Evolutionary conservation across 768 basidiomycete genomes (phyloP).

Genomic region (Gymnopilus dilepis): DNA sequence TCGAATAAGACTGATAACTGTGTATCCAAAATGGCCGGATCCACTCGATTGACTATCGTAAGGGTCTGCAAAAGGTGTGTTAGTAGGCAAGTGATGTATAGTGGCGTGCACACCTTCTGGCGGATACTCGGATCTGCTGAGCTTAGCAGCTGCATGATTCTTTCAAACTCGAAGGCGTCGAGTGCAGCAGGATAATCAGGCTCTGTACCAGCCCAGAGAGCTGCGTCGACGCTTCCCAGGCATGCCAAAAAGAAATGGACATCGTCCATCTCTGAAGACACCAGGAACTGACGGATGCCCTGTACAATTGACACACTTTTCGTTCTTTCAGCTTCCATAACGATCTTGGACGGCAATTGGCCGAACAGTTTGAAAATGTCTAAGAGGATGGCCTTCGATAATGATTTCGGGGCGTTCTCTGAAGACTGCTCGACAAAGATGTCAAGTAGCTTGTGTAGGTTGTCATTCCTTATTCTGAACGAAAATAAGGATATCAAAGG

Average conservation of each 20-base stretch:
- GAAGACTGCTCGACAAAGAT: slow-evolving; percentile 19
- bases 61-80: slow-evolving; percentile 57
- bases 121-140: slow-evolving; percentile 63
- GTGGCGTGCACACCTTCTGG: slow-evolving; percentile 51
- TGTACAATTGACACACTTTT: slow-evolving; percentile 43
- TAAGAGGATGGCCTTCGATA: slow-evolving; percentile 33
- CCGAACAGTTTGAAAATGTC: slow-evolving; percentile 44
- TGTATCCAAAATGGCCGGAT: slow-evolving; percentile 57
- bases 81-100: background rate
- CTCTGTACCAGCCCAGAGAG: slow-evolving; percentile 71
- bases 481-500: background rate
- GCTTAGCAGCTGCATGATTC: slow-evolving; percentile 70
- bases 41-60: slow-evolving; percentile 59
- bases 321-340: slow-evolving; percentile 28
- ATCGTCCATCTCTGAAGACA: slow-evolving; percentile 61
- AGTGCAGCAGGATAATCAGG: slow-evolving; percentile 55
- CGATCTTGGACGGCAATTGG: slow-evolving; percentile 31
- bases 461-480: slow-evolving; percentile 18
- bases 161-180: slow-evolving; percentile 76
- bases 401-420: slow-evolving; percentile 1
- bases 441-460: slow-evolving; percentile 22
- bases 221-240: slow-evolving; percentile 59
- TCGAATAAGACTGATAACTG: slow-evolving; percentile 54
- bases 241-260: slow-evolving; percentile 72
- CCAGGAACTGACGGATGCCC: slow-evolving; percentile 61